Evolutionary conservation across 2,329 filamentous ascomycete genomes (phyloP), one percentile per base, ranked within the genome.

Genomic region (Ascochyta clinopodiicola): DNA sequence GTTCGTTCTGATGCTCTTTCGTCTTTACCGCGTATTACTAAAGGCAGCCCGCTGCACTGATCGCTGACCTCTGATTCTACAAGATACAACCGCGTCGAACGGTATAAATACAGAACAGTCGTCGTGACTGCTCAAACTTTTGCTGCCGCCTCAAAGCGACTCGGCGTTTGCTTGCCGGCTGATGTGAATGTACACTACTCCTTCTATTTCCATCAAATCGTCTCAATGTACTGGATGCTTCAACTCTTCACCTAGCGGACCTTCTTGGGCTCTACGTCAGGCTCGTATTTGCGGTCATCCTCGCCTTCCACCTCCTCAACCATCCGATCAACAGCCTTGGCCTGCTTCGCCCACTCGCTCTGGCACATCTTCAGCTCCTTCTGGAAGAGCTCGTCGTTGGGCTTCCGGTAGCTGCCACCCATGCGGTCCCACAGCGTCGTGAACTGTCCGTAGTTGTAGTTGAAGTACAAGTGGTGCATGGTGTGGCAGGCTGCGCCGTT

Each of bases 401-500:
- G 93, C 80, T 88, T 86, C 67, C 91, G 84, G 81, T 96, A 97
- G 72, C 90, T 96, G 56, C 89, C 90, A 50, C 91, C 91, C 19
- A 96, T 77, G 48, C 93, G 88, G 76, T 97, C 93, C 89, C 93
- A 96, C 19, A 95, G 81, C 0, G 92, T 96, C 15, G 91, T 95
- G 80, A 93, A 97, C 76, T 97, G 93, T 55, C 93, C 93, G 70
- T 96, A 97, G 80, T 96, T 97, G 82, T 90, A 71, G 58, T 72
- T 74, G 65, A 73, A 76, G 77, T 91, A 90, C 35, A 92, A 77
- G 74, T 97, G 94, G 77, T 98, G 94, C 83, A 93, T 72, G 21
- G 89, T 92, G 77, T 97, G 94, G 82, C 94, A 97, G 25, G 94
- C 94, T 12, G 94, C 92, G 46, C 94, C 94, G 74, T 98, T 98